Conservation (phyloP, 306 rosid species). For the cucumber (Cucumis sativus) region DNA sequence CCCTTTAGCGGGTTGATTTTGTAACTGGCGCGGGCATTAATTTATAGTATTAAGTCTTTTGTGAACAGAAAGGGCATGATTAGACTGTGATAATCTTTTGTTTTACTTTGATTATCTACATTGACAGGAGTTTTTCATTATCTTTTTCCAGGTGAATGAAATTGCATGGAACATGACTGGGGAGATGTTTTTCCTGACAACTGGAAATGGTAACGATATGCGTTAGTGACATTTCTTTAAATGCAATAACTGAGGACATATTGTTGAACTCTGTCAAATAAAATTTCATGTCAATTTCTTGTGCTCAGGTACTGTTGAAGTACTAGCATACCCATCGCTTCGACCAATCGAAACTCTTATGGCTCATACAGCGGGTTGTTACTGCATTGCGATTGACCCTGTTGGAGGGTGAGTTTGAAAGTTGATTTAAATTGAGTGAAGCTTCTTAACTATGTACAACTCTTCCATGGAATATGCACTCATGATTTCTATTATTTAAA, state of each 20-base stretch:
- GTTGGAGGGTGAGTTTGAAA: slow-evolving; percentile 53
- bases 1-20: not conserved
- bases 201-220: slow-evolving; percentile 65
- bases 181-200: slow-evolving; percentile 82
- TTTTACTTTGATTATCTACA: not conserved
- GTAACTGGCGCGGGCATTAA: not conserved
- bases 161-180: slow-evolving; percentile 97
- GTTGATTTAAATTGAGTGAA: not conserved
- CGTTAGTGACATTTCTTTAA: not conserved
- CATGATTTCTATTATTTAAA: not conserved
- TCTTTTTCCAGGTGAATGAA: slow-evolving; percentile 64
- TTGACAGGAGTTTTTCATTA: not conserved
- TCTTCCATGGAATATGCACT: not conserved
- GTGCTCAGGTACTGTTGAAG: slow-evolving; percentile 74
- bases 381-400: slow-evolving; percentile 95
- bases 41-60: not conserved
- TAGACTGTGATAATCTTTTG: not conserved
- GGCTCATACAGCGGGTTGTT: slow-evolving; percentile 99
- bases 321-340: slow-evolving; percentile 83
- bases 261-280: not conserved
- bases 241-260: not conserved
- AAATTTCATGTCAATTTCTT: not conserved
- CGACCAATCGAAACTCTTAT: slow-evolving; percentile 70
- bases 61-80: not conserved
- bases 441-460: not conserved